Evolutionary conservation across 768 basidiomycete species (phyloP), one percentile per base, ranked within the genome.

Genomic region (Russula abietina): DNA sequence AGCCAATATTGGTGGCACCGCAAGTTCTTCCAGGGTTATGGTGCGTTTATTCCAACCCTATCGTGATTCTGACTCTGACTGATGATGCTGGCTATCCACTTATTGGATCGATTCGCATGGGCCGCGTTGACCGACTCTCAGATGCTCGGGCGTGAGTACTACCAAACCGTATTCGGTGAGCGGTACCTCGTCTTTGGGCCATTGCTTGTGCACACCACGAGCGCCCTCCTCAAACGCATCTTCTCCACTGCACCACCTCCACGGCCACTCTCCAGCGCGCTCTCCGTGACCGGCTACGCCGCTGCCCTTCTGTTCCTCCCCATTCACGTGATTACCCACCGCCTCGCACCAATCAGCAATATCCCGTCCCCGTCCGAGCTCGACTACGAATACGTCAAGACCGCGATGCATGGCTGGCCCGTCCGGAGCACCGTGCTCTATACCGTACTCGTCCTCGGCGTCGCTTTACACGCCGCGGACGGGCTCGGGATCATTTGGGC

Each of bases 61-160:
- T 16, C 2, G 17, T 30, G 12, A 3, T n/a, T 26, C 26, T 14
- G 10, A 9, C 9, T n/a, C n/a, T n/a, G n/a, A n/a, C n/a, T n/a
- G n/a, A n/a, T 8, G 14, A 8, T n/a, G 16, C 28, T 51, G 2
- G 16, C 8, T 10, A 32, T 11, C 4, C 28, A 10, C 30, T 19
- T 19, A 17, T 8, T 17, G 9, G 32, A 32, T 32, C 32, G 10
- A 2, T 30, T 10, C 19, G n/a, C 28, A 28, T 16, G 26, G 9
- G 14, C 30, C 17, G 30, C 50, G 10, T 24, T 28, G 49, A 28
- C 22, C 17, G 39, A 17, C 16, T 32, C 11, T 10, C 28, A 93
- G 90, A 76, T 94, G 49, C 77, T 95, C 14, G 89, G 91, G 11
- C 76, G 91, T 57, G 91, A 92, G 74, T 92, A 91, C 73, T 94